phyloP scores from a whole-genome alignment of 2,329 filamentous ascomycete genomes.

The Decorospora gaudefroyi region DNA sequence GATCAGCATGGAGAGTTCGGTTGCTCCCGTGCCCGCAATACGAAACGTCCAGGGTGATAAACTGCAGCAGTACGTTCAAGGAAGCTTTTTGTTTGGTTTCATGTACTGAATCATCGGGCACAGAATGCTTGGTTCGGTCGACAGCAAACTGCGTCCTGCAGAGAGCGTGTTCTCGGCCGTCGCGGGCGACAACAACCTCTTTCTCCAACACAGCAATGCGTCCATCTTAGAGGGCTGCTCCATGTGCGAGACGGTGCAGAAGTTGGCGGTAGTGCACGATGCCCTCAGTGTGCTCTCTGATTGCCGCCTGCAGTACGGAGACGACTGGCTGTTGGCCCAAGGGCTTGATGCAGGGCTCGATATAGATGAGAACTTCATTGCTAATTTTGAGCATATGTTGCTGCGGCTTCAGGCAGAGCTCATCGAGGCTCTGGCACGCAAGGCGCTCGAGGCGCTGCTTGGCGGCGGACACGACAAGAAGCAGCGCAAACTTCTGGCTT shows the following conservation, averaged over 20 bases:
- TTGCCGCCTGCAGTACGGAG: conserved; percentile 34
- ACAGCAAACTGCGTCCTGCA: conserved; percentile 17
- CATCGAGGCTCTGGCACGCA: conserved; percentile 36
- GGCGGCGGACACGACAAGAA: conserved; percentile 39
- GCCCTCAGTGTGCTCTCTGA: conserved; percentile 38
- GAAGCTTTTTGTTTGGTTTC: conserved; percentile 41
- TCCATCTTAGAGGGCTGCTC: conserved; percentile 37
- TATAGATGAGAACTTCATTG: conserved; percentile 47
- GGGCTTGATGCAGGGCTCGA: conserved; percentile 35
- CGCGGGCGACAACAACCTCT: conserved; percentile 40
- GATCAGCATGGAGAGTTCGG: conserved; percentile 27
- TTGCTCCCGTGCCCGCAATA: conserved; percentile 30
- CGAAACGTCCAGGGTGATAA: conserved; percentile 41
- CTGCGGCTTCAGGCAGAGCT: conserved; percentile 47
- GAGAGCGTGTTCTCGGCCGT: conserved; percentile 35
- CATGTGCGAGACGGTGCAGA: conserved; percentile 34
- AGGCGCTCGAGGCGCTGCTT: conserved; percentile 37
- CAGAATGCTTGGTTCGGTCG: conserved; percentile 40
- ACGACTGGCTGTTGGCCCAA: conserved; percentile 40
- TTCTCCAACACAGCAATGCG: conserved; percentile 43
- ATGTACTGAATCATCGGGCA: conserved; percentile 35
- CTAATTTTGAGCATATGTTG: conserved; percentile 53
- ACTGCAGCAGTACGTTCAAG: conserved; percentile 46
- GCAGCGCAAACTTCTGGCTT: conserved; percentile 41
- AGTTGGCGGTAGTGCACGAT: conserved; percentile 38